Evolutionary conservation across 2,329 filamentous ascomycete species (phyloP).

Genomic region (Penicillium sp.): DNA sequence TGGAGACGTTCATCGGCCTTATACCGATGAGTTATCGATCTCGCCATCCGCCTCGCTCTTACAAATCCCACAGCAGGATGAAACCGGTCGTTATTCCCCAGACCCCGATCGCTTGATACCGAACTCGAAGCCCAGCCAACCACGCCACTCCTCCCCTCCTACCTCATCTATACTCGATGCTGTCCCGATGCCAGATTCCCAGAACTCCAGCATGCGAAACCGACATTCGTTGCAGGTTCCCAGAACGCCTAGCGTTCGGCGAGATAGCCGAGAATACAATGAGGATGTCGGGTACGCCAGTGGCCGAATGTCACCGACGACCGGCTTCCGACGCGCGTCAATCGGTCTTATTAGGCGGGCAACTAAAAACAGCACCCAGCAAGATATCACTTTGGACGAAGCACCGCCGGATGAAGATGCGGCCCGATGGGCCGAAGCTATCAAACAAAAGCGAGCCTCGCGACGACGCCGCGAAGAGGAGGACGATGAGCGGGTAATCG

Average conservation of each 20-base stretch:
- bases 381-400: slow-evolving; percentile 80
- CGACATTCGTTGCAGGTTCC: slow-evolving; percentile 88
- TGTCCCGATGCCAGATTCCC: slow-evolving; percentile 53
- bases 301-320: slow-evolving; percentile 77
- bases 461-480: slow-evolving; percentile 81
- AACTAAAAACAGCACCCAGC: slow-evolving; percentile 82
- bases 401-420: slow-evolving; percentile 85
- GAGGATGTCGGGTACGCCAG: slow-evolving; percentile 64
- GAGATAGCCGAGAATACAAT: slow-evolving; percentile 63
- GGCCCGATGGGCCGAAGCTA: slow-evolving; percentile 85
- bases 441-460: slow-evolving; percentile 85
- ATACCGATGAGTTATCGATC: slow-evolving; percentile 31
- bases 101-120: slow-evolving; percentile 32
- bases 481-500: slow-evolving; percentile 83
- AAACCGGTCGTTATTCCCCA: slow-evolving; percentile 30
- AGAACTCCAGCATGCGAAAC: slow-evolving; percentile 65
- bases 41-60: slow-evolving; percentile 31
- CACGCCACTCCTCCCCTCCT: slow-evolving; percentile 43
- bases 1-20: slow-evolving; percentile 31
- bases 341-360: slow-evolving; percentile 74
- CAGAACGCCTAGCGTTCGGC: slow-evolving; percentile 60
- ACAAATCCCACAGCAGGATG: slow-evolving; percentile 37
- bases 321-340: slow-evolving; percentile 71
- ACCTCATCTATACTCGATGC: slow-evolving; percentile 59
- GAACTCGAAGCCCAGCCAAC: slow-evolving; percentile 26